A percentile compares a stretch with the other conserved stretches of the same genome.
phyloP scores from a whole-genome alignment of 805 yeast genomes.

The Suhomyces emberorum region DNA sequence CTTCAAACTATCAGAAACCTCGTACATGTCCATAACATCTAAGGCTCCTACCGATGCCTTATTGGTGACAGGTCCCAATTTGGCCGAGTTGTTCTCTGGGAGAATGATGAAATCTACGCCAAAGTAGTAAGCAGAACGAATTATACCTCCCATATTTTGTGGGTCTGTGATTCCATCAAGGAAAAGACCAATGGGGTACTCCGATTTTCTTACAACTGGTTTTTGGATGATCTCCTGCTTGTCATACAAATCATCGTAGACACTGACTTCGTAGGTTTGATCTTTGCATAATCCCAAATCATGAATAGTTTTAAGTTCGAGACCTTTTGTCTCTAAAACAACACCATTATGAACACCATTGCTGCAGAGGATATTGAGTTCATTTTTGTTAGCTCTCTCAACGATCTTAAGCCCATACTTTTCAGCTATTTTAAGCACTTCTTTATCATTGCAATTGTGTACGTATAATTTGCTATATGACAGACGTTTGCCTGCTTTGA shows the following conservation, averaged over 20 bases:
- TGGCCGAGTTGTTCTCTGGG: constrained; percentile 69
- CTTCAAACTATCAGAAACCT: constrained; percentile 53
- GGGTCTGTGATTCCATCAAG: constrained; percentile 83
- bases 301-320: constrained; percentile 31
- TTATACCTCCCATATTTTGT: constrained; percentile 80
- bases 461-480: constrained; percentile 51
- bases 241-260: constrained; percentile 18
- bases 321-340: constrained; percentile 63
- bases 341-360: constrained; percentile 80
- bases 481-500: constrained; percentile 52
- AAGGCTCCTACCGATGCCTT: constrained; percentile 85
- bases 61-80: constrained; percentile 70
- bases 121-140: constrained; percentile 74
- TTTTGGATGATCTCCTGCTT: constrained; percentile 11
- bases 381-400: constrained; percentile 42
- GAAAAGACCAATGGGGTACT: constrained; percentile 64
- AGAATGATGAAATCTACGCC: constrained; percentile 79
- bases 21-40: constrained; percentile 64
- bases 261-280: constrained; percentile 15
- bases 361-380: constrained; percentile 56
- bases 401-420: constrained; percentile 38
- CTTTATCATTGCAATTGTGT: constrained; percentile 39
- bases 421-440: constrained; percentile 48
- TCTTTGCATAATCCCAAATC: constrained; percentile 20
- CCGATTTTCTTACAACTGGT: constrained; percentile 6